Base-by-base conservation (phyloP, 2,329 filamentous ascomycete genomes). In the Tolypocladium pustulatum region DNA sequence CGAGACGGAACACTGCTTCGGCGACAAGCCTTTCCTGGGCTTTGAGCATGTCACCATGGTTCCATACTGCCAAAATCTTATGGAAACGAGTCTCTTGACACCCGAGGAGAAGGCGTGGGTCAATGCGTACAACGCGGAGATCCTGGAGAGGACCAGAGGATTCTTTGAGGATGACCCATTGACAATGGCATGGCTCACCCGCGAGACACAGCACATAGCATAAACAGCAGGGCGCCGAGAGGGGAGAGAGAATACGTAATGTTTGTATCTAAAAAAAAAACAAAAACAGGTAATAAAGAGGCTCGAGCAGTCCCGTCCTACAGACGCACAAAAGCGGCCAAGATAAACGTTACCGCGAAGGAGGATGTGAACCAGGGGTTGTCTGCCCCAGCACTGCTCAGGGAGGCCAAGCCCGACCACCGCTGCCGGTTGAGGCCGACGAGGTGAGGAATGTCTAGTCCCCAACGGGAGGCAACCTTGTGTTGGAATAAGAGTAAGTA, bases 41-140 rank as follows among this genome's bases (percentile, higher is more conserved):
- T 99, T 99, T 65, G 93, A 99, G 76, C 90, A 96, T 72, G 91
- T 97, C 64, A 99, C 94, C 0, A 91, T 99, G 91, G 91, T 93
- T 22, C 94, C 94, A 0, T 91, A 96, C 74, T 97, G 93, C 75
- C 84, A 86, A 61, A 97, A 91, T 61, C 77, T 99, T 63, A 91
- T 96, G 63, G 89, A 97, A 66, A 76, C 81, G 58, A 78, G 71
- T 56, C 77, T 96, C 38, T 75, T 99, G 64, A 91, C 86, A 0
- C 76, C 79, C 5, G 79, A 77, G 15, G 94, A 99, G 76, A 89
- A 87, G 75, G 75, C 82, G 61, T 99, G 93, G 90, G 75, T 99
- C 64, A 96, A 97, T 67, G 80, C 85, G 49, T 96, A 96, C 71
- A 89, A 96, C 70, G 75, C 80, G 38, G 87, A 94, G 71, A 87